These are phyloP conservation scores for Camelina laxa DNA, from an alignment of 345 rosid species.

Conservation along the genomic window DNA sequence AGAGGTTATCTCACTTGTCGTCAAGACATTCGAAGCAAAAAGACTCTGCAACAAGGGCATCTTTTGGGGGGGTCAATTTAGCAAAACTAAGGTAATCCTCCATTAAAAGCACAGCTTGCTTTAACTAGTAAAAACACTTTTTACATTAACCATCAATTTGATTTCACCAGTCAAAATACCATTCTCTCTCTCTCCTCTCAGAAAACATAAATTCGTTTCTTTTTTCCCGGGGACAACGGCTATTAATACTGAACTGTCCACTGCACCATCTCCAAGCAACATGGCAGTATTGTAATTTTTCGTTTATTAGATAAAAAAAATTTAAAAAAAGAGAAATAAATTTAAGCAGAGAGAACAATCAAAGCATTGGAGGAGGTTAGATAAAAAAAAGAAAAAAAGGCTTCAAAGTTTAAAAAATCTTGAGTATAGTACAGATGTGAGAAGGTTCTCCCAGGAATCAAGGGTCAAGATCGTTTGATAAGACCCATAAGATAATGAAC, in stretches of 20 bases:
- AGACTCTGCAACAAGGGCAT: constrained; percentile 31
- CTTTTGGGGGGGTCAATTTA: constrained; percentile 7
- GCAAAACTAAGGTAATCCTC: constrained; percentile 30
- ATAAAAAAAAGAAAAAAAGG: constrained; percentile 28
- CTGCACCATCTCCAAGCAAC: constrained; percentile 57
- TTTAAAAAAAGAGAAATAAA: too few species aligned
- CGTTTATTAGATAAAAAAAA: not conserved
- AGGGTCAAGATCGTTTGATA: constrained; percentile 77
- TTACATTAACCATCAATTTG: constrained; percentile 27
- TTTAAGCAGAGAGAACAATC: constrained; percentile 33
- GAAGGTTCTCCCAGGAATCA: constrained; percentile 93
- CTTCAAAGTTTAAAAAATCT: constrained; percentile 44
- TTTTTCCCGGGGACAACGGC: constrained; percentile 65
- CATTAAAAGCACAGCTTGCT: constrained; percentile 32
- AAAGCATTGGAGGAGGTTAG: constrained; percentile 29
- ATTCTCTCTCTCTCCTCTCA: constrained; percentile 26
- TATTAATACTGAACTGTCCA: constrained; percentile 71
- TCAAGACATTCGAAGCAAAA: constrained; percentile 21
- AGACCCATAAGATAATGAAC: constrained; percentile 54
- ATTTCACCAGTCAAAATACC: not conserved
- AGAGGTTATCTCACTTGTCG: constrained; percentile 29
- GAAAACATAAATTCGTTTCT: constrained; percentile 34
- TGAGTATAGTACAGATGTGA: constrained; percentile 50
- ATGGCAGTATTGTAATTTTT: constrained; percentile 9
- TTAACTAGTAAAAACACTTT: constrained; percentile 37